Percentiles rank a stretch among this genome's conserved stretches.
phyloP scores from a whole-genome alignment of 257 asterid species.

The Solanum pennellii region DNA sequence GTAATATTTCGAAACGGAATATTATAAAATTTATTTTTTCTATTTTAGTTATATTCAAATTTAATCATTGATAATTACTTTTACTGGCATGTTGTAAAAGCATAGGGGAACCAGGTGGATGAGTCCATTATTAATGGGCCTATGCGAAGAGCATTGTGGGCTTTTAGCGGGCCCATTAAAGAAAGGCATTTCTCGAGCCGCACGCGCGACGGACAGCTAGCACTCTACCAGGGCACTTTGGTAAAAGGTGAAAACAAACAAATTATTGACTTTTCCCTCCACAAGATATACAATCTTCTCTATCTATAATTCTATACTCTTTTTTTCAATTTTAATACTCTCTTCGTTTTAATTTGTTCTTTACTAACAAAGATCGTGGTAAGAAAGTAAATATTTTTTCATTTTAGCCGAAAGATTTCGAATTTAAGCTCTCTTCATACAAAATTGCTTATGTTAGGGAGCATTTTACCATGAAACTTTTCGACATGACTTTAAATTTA shows the following conservation, averaged over 20 bases:
- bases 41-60: background rate
- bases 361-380: accelerated
- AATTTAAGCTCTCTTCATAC: no score
- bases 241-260: background rate
- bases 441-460: background rate
- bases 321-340: background rate
- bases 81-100: background rate
- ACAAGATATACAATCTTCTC: background rate
- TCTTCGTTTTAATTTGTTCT: background rate
- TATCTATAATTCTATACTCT: background rate
- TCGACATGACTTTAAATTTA: accelerated
- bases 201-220: constrained; percentile 10
- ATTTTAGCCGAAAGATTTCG: accelerated
- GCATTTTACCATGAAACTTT: no score
- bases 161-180: constrained; percentile 13
- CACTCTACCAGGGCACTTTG: background rate
- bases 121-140: constrained; percentile 36
- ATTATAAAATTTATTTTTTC: background rate
- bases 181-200: constrained; percentile 34
- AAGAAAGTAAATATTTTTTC: no score
- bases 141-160: background rate
- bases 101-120: background rate
- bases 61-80: background rate
- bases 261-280: constrained; percentile 5
- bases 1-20: background rate